These are phyloP conservation scores for Termitomyces titanicus DNA, from an alignment of 768 basidiomycete genomes.

Conservation along the genomic window DNA sequence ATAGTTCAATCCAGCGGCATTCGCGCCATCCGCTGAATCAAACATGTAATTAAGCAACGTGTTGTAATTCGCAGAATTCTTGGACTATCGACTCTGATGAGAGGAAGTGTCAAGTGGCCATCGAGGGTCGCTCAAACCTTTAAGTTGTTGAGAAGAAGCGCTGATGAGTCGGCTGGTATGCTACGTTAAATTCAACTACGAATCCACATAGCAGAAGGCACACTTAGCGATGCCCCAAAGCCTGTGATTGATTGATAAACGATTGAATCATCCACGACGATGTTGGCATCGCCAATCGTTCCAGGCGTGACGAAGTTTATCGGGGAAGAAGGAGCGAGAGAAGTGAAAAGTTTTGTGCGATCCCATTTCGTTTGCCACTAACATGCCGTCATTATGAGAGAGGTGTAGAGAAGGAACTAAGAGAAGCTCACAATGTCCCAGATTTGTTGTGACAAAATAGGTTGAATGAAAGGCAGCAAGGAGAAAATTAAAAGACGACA, in stretches of 20 bases:
- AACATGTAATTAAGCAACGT: slow-evolving; percentile 57
- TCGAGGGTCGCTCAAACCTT: slow-evolving; percentile 41
- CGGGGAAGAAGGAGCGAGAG: slow-evolving; percentile 38
- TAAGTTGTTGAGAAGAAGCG: slow-evolving; percentile 53
- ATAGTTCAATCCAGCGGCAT: slow-evolving; percentile 66
- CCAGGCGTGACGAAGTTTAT: slow-evolving; percentile 62
- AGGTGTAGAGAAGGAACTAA: not conserved
- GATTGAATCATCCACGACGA: slow-evolving; percentile 50
- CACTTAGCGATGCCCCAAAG: slow-evolving; percentile 67
- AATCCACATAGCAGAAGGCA: not conserved
- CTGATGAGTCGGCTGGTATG: slow-evolving; percentile 65
- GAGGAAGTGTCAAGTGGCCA: no score
- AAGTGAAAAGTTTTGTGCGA: slow-evolving; percentile 47
- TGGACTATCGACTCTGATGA: slow-evolving; percentile 28
- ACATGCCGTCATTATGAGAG: not conserved
- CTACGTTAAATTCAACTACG: not conserved
- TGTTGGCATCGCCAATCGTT: slow-evolving; percentile 54
- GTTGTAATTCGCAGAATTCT: slow-evolving; percentile 56
- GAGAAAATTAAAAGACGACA: slow-evolving; percentile 1
- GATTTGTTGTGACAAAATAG: slow-evolving; percentile 18
- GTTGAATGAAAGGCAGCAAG: slow-evolving; percentile 3
- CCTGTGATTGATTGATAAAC: slow-evolving; percentile 64
- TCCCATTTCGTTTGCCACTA: slow-evolving; percentile 65
- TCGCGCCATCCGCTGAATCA: slow-evolving; percentile 53
- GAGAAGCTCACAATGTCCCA: slow-evolving; percentile 17